A percentile compares a stretch with the other conserved stretches of the same genome.
phyloP scores from a whole-genome alignment of 345 rosid species.

The Mercurialis annua region DNA sequence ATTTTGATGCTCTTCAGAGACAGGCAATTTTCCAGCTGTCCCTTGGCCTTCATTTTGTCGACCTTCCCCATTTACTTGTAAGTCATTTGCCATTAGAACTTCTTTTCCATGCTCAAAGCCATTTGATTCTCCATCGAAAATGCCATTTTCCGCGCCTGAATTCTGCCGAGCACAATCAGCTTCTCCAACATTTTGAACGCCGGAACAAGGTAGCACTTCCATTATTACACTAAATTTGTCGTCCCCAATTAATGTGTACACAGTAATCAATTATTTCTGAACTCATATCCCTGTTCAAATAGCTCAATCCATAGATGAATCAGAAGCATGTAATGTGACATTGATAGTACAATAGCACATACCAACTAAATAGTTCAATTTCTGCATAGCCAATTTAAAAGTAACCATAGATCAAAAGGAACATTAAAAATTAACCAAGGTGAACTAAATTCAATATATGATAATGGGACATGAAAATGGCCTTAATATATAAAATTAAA shows the following conservation, averaged over 20 bases:
- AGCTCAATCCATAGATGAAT: constrained; percentile 14
- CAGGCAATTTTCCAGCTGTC: constrained; percentile 29
- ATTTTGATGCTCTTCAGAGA: constrained; percentile 37
- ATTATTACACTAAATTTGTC: constrained; percentile 32
- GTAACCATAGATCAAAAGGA: too few species aligned
- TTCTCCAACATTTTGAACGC: constrained; percentile 45
- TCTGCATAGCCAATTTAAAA: background rate
- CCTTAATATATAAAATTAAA: background rate
- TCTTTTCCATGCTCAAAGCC: constrained; percentile 32
- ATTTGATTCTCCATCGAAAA: constrained; percentile 34
- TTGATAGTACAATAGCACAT: background rate
- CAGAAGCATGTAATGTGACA: constrained; percentile 9
- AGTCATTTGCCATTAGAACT: constrained; percentile 36
- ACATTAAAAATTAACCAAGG: background rate
- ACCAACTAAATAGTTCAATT: background rate
- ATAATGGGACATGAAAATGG: background rate
- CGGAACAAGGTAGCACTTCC: constrained; percentile 59
- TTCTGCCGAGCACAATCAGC: constrained; percentile 40
- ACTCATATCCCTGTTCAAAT: constrained; percentile 31
- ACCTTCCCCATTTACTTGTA: constrained; percentile 34
- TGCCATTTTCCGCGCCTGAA: constrained; percentile 27
- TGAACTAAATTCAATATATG: background rate
- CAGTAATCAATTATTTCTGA: constrained; percentile 15
- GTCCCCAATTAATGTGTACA: constrained; percentile 14
- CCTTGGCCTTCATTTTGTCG: constrained; percentile 32